Evolutionary conservation across 805 yeast genomes (phyloP).

Genomic region (Ogataea kodamae): DNA sequence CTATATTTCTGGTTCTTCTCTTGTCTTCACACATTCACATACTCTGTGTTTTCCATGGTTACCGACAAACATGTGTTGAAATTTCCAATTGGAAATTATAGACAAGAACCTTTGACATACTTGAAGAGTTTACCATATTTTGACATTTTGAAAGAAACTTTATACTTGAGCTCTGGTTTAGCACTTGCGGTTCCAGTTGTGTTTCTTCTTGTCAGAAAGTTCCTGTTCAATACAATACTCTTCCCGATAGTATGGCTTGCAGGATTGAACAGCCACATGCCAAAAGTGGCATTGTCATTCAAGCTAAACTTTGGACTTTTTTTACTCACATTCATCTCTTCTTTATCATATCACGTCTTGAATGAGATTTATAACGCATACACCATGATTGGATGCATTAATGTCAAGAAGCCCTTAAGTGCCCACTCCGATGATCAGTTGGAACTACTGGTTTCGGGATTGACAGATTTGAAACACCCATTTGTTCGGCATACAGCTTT

Average conservation of each 20-base stretch:
- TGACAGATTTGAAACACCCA: constrained; percentile 45
- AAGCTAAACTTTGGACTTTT: constrained; percentile 31
- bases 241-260: constrained; percentile 30
- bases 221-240: constrained; percentile 39
- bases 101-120: constrained; percentile 38
- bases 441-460: constrained; percentile 60
- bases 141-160: constrained; percentile 37
- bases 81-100: constrained; percentile 42
- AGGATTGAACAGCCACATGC: constrained; percentile 40
- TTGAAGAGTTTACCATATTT: constrained; percentile 25
- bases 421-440: constrained; percentile 58
- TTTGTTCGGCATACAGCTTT: constrained; percentile 62
- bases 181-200: constrained; percentile 36
- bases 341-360: constrained; percentile 49
- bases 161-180: constrained; percentile 32
- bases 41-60: constrained; percentile 47
- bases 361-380: constrained; percentile 62
- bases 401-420: constrained; percentile 60
- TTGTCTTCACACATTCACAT: constrained; percentile 39
- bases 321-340: constrained; percentile 34
- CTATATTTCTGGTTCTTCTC: constrained; percentile 50
- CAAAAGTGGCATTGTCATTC: constrained; percentile 36
- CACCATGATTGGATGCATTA: constrained; percentile 68
- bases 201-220: constrained; percentile 39
- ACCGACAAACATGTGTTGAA: constrained; percentile 54